These are phyloP conservation scores for Galerina marginata DNA, from an alignment of 768 basidiomycete genomes.

Conservation along the genomic window DNA sequence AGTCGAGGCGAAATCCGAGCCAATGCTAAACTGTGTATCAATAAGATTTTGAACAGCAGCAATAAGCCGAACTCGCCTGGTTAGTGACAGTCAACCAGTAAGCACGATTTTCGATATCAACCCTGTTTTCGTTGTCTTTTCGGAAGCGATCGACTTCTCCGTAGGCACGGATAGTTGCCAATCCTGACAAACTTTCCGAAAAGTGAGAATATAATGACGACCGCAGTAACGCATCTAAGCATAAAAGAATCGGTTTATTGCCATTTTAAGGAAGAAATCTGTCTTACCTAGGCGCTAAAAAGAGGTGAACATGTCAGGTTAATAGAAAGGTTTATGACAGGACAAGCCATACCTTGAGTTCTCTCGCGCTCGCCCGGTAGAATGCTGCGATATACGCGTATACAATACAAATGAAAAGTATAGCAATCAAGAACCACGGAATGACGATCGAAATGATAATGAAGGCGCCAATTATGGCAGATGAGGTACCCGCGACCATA, in stretches of 20 bases:
- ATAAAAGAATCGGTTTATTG: slow-evolving; percentile 34
- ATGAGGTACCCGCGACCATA: slow-evolving; percentile 68
- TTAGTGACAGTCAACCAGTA: slow-evolving; percentile 79
- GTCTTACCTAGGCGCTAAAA: too few species aligned
- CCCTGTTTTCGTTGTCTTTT: slow-evolving; percentile 71
- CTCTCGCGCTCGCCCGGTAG: slow-evolving; percentile 86
- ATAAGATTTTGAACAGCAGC: too few species aligned
- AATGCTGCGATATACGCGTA: slow-evolving; percentile 80
- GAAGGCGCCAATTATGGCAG: slow-evolving; percentile 73
- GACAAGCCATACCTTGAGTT: slow-evolving; percentile 66
- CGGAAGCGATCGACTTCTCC: slow-evolving; percentile 79
- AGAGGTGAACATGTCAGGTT: too few species aligned
- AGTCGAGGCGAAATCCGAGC: slow-evolving; percentile 90
- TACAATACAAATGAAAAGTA: slow-evolving; percentile 57
- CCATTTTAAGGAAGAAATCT: background rate
- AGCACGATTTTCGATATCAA: slow-evolving; percentile 88
- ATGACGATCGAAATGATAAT: slow-evolving; percentile 78
- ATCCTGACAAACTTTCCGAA: slow-evolving; percentile 86
- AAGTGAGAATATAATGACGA: slow-evolving; percentile 91
- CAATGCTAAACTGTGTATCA: slow-evolving; percentile 49
- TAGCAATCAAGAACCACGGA: slow-evolving; percentile 86
- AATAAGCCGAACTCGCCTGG: too few species aligned
- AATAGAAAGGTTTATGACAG: too few species aligned
- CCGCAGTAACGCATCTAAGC: slow-evolving; percentile 79
- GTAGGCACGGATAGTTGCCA: slow-evolving; percentile 89